phyloP scores from a whole-genome alignment of 2,329 filamentous ascomycete genomes.

The Cladosporium velox region DNA sequence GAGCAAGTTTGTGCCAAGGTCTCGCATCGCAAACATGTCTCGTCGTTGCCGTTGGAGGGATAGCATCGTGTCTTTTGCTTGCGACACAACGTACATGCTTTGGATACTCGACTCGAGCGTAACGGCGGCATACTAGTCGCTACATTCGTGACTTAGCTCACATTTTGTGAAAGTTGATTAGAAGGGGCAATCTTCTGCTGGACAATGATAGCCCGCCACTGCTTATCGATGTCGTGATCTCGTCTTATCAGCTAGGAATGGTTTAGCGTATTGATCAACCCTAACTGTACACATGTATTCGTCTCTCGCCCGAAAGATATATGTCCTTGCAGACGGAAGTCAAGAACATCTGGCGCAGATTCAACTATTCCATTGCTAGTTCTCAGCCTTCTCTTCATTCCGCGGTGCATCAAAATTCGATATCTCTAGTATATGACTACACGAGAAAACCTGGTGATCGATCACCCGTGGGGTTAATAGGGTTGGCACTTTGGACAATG shows the following conservation, averaged over 20 bases:
- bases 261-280: neutral
- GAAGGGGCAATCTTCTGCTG: neutral
- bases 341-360: neutral
- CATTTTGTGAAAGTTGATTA: neutral
- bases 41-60: neutral
- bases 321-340: neutral
- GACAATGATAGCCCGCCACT: neutral
- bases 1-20: neutral
- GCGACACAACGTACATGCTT: conserved; percentile 4
- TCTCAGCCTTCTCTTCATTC: neutral
- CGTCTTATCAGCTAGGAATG: neutral
- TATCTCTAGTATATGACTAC: neutral
- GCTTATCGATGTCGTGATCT: conserved; percentile 5
- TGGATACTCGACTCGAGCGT: conserved; percentile 2
- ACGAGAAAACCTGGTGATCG: neutral
- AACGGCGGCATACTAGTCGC: neutral
- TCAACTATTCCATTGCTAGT: neutral
- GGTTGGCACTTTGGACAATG: neutral
- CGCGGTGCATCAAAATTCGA: neutral
- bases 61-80: conserved; percentile 6
- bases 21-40: conserved; percentile 4
- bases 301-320: neutral
- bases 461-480: neutral
- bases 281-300: neutral
- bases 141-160: neutral